A percentile compares a stretch with the other conserved stretches of the same genome.
phyloP scores from a whole-genome alignment of 305 asterid genomes.

The Solanum chacoense region DNA sequence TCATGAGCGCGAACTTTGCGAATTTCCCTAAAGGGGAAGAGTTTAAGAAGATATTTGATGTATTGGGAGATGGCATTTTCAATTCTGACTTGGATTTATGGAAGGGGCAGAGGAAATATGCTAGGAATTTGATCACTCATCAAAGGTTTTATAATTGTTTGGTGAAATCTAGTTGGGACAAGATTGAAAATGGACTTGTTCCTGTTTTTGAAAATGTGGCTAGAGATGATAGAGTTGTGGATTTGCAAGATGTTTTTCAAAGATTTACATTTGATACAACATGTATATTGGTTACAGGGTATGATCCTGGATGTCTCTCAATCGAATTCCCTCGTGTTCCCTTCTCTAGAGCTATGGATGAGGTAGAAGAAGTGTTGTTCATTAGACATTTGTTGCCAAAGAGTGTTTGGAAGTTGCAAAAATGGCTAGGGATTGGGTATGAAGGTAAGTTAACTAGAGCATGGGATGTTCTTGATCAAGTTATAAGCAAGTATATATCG shows the following conservation, averaged over 20 bases:
- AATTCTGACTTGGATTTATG: conserved; percentile 39
- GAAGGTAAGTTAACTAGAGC: conserved; percentile 28
- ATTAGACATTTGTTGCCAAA: conserved; percentile 39
- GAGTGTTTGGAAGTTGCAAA: conserved; percentile 36
- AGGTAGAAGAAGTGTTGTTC: conserved; percentile 47
- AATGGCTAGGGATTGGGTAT: conserved; percentile 32
- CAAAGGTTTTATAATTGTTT: conserved; percentile 21
- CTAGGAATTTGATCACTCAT: conserved; percentile 26
- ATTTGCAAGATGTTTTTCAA: conserved; percentile 52
- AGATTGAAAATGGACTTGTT: conserved; percentile 34
- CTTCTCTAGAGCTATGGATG: conserved; percentile 46
- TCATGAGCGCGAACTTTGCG: conserved; percentile 37
- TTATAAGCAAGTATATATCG: conserved; percentile 27
- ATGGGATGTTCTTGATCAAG: conserved; percentile 24
- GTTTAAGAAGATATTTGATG: conserved; percentile 39
- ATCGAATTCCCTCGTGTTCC: conserved; percentile 34
- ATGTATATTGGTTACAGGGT: conserved; percentile 37
- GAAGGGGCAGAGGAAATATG: conserved; percentile 32
- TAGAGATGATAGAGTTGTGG: conserved; percentile 9
- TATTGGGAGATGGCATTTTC: conserved; percentile 53
- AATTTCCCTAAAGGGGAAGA: conserved; percentile 47
- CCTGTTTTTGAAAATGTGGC: conserved; percentile 33
- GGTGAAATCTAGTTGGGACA: conserved; percentile 19
- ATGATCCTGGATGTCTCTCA: conserved; percentile 49
- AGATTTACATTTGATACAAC: conserved; percentile 49